Conservation (phyloP, 2,329 filamentous ascomycete genomes). For the Aspergillus caelatus region DNA sequence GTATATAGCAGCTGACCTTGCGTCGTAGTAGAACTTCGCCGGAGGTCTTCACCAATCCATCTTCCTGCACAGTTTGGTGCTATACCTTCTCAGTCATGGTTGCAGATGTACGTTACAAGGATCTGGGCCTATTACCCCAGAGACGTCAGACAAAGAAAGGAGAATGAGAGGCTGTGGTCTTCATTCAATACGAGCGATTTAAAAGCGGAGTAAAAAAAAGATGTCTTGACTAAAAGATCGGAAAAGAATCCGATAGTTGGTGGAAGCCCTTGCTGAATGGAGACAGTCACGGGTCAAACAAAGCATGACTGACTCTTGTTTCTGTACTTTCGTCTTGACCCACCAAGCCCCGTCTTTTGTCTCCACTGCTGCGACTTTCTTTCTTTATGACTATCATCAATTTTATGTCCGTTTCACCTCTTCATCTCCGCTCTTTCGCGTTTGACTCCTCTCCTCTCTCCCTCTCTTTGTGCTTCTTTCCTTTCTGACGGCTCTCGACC, state of each 20-base stretch:
- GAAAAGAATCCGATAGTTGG: neutral
- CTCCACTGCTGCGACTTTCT: slow-evolving; percentile 3
- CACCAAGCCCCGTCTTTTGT: neutral
- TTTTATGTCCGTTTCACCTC: neutral
- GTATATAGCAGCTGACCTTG: neutral
- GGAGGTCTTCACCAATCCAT: neutral
- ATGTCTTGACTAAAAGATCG: neutral
- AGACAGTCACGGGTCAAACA: neutral
- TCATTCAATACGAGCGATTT: neutral
- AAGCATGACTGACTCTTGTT: neutral
- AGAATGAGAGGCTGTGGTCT: no score
- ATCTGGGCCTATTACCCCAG: neutral
- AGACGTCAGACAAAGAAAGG: neutral
- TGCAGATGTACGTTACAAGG: neutral
- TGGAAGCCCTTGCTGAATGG: neutral
- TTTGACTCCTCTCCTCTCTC: slow-evolving; percentile 1
- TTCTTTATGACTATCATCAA: neutral
- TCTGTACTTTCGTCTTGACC: neutral
- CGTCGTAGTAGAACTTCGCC: neutral
- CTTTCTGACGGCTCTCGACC: neutral
- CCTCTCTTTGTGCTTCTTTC: slow-evolving; percentile 4
- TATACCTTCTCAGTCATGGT: neutral
- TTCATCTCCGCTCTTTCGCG: neutral
- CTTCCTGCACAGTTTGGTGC: no score
- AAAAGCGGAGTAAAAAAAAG: neutral